Conservation (phyloP, 108 stramenopile species). For the Nannochloropsis granulata region DNA sequence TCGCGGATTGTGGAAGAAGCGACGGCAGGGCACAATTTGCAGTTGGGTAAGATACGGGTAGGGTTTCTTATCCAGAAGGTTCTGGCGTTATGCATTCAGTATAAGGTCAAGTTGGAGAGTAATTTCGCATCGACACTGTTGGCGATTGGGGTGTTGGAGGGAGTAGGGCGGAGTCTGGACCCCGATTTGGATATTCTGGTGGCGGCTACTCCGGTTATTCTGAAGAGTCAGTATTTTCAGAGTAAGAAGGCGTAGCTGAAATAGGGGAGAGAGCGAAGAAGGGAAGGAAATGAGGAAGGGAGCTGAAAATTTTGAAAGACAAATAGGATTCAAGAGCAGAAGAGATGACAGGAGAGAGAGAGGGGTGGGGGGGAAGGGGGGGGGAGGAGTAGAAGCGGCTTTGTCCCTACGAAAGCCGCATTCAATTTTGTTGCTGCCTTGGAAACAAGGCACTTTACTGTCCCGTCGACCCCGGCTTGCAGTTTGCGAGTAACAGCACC, state of each 20-base stretch:
- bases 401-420: too few relatives aligned
- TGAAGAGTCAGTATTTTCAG: neutral
- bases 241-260: neutral
- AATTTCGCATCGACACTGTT: slow-evolving; percentile 21
- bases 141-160: slow-evolving; percentile 38
- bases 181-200: slow-evolving; percentile 29
- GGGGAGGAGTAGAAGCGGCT: too few relatives aligned
- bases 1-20: slow-evolving; percentile 21
- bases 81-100: slow-evolving; percentile 8
- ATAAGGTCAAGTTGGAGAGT: slow-evolving; percentile 36
- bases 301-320: neutral
- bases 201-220: slow-evolving; percentile 20
- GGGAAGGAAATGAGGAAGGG: neutral
- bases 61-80: slow-evolving; percentile 16
- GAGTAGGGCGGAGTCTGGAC: slow-evolving; percentile 30
- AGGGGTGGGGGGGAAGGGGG: too few relatives aligned
- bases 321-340: too few relatives aligned
- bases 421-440: too few relatives aligned
- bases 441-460: too few relatives aligned
- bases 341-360: too few relatives aligned
- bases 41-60: slow-evolving; percentile 29
- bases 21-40: slow-evolving; percentile 10
- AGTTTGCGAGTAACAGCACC: too few relatives aligned
- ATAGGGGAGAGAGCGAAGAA: neutral
- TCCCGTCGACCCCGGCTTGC: too few relatives aligned